These are phyloP conservation scores for Tylopilus felleus DNA, from an alignment of 768 basidiomycete genomes.

Conservation along the genomic window DNA sequence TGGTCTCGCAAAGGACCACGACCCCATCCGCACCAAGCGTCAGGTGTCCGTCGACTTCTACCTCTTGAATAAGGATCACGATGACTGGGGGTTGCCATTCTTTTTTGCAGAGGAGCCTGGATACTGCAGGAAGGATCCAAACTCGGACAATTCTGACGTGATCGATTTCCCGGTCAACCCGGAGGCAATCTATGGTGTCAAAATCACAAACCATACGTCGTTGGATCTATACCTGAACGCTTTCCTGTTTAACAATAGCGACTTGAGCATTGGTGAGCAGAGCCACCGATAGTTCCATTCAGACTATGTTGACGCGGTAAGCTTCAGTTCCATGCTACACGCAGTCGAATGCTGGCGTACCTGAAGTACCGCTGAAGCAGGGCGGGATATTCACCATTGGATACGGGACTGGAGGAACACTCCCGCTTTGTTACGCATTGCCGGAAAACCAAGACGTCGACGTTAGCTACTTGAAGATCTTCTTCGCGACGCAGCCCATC, in stretches of 20 bases:
- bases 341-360: background rate
- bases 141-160: background rate
- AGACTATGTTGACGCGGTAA: background rate
- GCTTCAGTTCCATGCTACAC: conserved; percentile 10
- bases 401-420: conserved; percentile 36
- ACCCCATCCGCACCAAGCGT: background rate
- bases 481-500: conserved; percentile 35
- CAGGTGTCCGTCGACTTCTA: conserved; percentile 13
- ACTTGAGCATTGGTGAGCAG: conserved; percentile 34
- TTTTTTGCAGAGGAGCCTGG: background rate
- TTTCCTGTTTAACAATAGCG: conserved; percentile 43
- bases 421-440: conserved; percentile 34
- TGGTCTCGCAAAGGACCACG: conserved; percentile 2
- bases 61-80: background rate
- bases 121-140: conserved; percentile 1
- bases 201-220: conserved; percentile 33
- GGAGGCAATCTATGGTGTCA: conserved; percentile 31
- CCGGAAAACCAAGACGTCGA: conserved; percentile 32
- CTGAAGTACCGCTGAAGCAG: conserved; percentile 7
- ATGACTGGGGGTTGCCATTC: background rate
- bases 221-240: conserved; percentile 37
- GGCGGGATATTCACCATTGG: conserved; percentile 33
- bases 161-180: conserved; percentile 26
- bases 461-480: conserved; percentile 44
- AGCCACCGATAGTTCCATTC: background rate